Evolutionary conservation across 2,329 filamentous ascomycete genomes (phyloP).

Genomic region (Furcasterigmium furcatum): DNA sequence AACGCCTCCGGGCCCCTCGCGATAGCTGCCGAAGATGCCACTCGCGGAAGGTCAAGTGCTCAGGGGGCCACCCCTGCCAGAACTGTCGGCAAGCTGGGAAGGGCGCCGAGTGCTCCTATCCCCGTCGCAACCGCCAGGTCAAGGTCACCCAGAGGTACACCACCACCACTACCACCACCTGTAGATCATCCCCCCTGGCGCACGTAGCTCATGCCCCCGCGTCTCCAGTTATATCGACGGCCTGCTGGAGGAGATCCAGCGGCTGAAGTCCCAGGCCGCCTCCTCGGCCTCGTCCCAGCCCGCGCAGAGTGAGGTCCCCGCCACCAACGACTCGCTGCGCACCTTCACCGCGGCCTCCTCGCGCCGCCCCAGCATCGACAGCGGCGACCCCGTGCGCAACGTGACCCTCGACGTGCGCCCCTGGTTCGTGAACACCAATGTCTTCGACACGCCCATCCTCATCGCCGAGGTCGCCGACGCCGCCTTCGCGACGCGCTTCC

Average conservation of each 20-base stretch:
- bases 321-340: neutral
- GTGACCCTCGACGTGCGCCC: slow-evolving; percentile 18
- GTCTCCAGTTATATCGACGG: slow-evolving; percentile 31
- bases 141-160: slow-evolving; percentile 26
- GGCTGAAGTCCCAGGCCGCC: slow-evolving; percentile 15
- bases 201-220: no score
- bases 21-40: slow-evolving; percentile 22
- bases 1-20: slow-evolving; percentile 14
- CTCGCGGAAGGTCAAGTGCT: slow-evolving; percentile 29
- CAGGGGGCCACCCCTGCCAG: slow-evolving; percentile 26
- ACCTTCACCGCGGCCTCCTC: neutral
- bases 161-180: slow-evolving; percentile 12
- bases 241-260: slow-evolving; percentile 27
- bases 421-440: slow-evolving; percentile 30
- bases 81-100: slow-evolving; percentile 26
- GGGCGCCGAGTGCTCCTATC: slow-evolving; percentile 25
- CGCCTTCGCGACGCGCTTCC: slow-evolving; percentile 30
- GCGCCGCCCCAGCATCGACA: slow-evolving; percentile 6
- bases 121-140: slow-evolving; percentile 24
- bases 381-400: slow-evolving; percentile 7
- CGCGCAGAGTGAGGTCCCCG: neutral
- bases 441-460: slow-evolving; percentile 27
- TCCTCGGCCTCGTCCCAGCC: neutral
- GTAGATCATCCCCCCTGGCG: no score
- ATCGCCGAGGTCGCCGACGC: slow-evolving; percentile 32